Conservation (phyloP, 108 stramenopile genomes). For the Craspedostauros australis region DNA sequence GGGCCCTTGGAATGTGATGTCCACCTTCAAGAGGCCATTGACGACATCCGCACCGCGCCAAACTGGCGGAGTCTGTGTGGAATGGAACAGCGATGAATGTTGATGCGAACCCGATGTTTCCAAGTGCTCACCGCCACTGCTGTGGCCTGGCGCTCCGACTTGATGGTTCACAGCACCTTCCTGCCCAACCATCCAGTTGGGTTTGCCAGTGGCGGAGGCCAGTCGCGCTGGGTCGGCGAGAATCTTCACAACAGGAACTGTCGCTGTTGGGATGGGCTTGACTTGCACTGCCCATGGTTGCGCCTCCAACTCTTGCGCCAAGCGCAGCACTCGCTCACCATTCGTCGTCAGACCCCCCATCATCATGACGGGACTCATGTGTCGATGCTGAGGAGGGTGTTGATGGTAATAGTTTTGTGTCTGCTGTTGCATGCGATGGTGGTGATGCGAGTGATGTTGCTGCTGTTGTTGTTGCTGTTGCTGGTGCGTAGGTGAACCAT, state of each 20-base stretch:
- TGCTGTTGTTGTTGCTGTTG: constrained; percentile 9
- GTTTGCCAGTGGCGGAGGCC: constrained; percentile 32
- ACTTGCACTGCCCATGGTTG: constrained; percentile 88
- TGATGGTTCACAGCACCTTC: too few relatives aligned
- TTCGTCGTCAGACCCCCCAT: constrained; percentile 53
- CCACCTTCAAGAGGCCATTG: constrained; percentile 79
- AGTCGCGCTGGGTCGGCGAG: constrained; percentile 78
- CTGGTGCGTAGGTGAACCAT: too few relatives aligned
- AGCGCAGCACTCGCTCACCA: constrained; percentile 64
- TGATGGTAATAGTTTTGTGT: neutral
- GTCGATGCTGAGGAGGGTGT: constrained; percentile 20
- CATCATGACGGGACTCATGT: too few relatives aligned
- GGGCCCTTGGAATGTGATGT: constrained; percentile 93
- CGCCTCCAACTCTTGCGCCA: constrained; percentile 71
- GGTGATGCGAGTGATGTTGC: constrained; percentile 7
- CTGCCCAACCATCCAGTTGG: constrained; percentile 21
- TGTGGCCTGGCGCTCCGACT: too few relatives aligned
- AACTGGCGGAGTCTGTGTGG: constrained; percentile 27
- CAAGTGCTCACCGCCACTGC: too few relatives aligned
- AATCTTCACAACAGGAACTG: constrained; percentile 84
- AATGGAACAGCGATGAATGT: too few relatives aligned
- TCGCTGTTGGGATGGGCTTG: constrained; percentile 84
- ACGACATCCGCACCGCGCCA: constrained; percentile 87
- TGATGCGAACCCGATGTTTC: too few relatives aligned
- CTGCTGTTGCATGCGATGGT: neutral